phyloP scores from a whole-genome alignment of 352 stramenopile genomes.

The Phytophthora sp. region DNA sequence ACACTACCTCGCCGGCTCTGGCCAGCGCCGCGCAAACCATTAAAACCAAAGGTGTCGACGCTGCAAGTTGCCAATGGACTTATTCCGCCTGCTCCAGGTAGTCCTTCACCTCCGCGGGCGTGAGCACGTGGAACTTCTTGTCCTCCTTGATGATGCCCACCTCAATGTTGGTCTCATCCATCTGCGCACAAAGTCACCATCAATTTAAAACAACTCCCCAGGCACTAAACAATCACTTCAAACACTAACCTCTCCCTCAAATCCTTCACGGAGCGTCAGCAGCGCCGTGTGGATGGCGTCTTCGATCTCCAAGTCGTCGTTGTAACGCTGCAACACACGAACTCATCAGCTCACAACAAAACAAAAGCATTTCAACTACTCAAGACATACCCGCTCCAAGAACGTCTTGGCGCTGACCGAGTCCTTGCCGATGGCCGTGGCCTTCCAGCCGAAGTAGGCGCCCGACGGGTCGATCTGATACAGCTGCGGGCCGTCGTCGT shows the following conservation, averaged over 20 bases:
- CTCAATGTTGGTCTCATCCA: constrained; percentile 99
- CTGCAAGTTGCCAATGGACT: constrained; percentile 27
- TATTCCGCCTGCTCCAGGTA: constrained; percentile 99
- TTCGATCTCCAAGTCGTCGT: constrained; percentile 99
- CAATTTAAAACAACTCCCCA: constrained; percentile 1
- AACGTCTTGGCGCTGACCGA: constrained; percentile 99
- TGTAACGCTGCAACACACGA: constrained; percentile 72
- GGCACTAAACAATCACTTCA: too few species aligned
- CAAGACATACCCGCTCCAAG: constrained; percentile 95
- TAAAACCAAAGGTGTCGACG: constrained; percentile 25
- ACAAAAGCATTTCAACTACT: neutral
- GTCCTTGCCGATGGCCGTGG: constrained; percentile 99
- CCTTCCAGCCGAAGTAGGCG: constrained; percentile 99
- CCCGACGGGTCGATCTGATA: constrained; percentile 99
- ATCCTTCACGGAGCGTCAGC: constrained; percentile 98
- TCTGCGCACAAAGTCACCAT: constrained; percentile 68
- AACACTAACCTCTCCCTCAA: constrained; percentile 92
- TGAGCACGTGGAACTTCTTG: constrained; percentile 98
- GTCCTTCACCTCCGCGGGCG: constrained; percentile 98
- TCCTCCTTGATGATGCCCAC: constrained; percentile 97
- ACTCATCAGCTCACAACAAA: neutral
- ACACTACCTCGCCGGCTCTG: neutral
- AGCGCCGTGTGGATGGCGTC: constrained; percentile 99
- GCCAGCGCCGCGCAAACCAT: neutral
- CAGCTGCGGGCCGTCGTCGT: constrained; percentile 97